phyloP scores from a whole-genome alignment of 1,139 yeast species.

The Geotrichum citri-aurantii region DNA sequence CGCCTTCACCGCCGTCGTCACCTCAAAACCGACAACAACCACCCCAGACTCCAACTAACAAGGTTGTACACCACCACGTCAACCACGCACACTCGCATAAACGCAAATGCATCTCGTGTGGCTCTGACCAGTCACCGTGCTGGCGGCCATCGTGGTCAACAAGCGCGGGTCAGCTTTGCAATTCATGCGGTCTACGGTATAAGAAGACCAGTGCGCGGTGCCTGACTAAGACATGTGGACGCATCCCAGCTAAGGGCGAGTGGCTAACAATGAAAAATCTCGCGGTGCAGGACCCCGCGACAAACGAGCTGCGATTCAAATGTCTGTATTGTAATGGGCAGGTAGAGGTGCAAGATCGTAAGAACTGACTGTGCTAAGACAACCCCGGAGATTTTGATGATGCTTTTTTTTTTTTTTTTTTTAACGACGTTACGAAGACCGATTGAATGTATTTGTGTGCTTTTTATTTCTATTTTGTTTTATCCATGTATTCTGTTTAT shows the following conservation, averaged over 20 bases:
- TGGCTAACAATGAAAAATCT: slow-evolving; percentile 81
- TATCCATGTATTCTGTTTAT: background rate
- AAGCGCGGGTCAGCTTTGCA: slow-evolving; percentile 87
- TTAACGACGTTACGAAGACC: background rate
- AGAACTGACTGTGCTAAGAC: background rate
- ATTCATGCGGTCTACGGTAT: slow-evolving; percentile 91
- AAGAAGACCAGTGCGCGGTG: slow-evolving; percentile 93
- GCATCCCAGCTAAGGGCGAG: slow-evolving; percentile 95
- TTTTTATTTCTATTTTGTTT: background rate
- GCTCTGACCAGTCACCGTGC: slow-evolving; percentile 88
- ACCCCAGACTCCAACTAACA: slow-evolving; percentile 4
- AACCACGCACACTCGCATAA: slow-evolving; percentile 14
- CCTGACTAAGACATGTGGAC: slow-evolving; percentile 62
- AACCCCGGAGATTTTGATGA: background rate
- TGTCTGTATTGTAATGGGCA: slow-evolving; percentile 68
- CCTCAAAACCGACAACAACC: slow-evolving; percentile 16
- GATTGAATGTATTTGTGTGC: background rate
- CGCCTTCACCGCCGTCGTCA: slow-evolving; percentile 14
- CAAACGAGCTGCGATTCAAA: slow-evolving; percentile 37
- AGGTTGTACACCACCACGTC: slow-evolving; percentile 13
- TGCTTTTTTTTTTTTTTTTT: background rate
- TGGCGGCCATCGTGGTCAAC: slow-evolving; percentile 98
- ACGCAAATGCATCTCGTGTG: slow-evolving; percentile 75
- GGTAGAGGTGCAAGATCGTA: slow-evolving; percentile 40
- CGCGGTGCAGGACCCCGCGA: slow-evolving; percentile 50